phyloP scores from a whole-genome alignment of 768 basidiomycete genomes.

The Hygrocybe coccinea region DNA sequence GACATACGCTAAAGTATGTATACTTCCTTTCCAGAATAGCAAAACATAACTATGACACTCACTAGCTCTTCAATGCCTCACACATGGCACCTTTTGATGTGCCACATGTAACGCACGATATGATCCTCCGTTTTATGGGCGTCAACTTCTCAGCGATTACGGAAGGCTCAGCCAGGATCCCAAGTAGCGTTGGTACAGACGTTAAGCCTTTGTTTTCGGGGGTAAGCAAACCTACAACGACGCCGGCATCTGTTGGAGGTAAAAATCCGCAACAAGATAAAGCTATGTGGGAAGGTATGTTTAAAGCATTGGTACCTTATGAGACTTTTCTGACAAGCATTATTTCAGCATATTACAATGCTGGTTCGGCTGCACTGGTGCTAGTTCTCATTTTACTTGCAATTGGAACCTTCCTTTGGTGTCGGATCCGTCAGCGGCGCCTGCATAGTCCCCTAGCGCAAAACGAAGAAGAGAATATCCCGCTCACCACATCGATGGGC shows the following conservation, averaged over 20 bases:
- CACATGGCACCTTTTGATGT: constrained; percentile 94
- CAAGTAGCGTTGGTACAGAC: constrained; percentile 71
- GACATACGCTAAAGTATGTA: constrained; percentile 81
- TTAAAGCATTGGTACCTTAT: neutral
- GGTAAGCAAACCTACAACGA: constrained; percentile 34
- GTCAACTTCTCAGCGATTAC: constrained; percentile 79
- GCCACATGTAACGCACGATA: constrained; percentile 87
- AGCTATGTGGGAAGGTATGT: constrained; percentile 86
- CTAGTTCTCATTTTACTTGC: constrained; percentile 64
- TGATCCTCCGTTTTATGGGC: constrained; percentile 97
- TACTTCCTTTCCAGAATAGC: neutral
- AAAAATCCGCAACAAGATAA: constrained; percentile 75
- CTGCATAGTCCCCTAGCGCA: constrained; percentile 37
- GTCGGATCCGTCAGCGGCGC: constrained; percentile 51
- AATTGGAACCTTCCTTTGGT: constrained; percentile 78
- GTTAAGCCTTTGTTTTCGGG: constrained; percentile 62
- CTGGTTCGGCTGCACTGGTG: constrained; percentile 82
- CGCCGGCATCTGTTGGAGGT: constrained; percentile 36
- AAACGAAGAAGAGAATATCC: constrained; percentile 63
- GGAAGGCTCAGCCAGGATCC: constrained; percentile 75
- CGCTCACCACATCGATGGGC: constrained; percentile 43
- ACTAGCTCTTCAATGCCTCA: constrained; percentile 85
- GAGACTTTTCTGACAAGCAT: constrained; percentile 4
- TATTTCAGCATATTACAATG: constrained; percentile 82
- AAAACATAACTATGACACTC: neutral